phyloP scores from a whole-genome alignment of 2,329 filamentous ascomycete species.

The Cordyceps javanica region DNA sequence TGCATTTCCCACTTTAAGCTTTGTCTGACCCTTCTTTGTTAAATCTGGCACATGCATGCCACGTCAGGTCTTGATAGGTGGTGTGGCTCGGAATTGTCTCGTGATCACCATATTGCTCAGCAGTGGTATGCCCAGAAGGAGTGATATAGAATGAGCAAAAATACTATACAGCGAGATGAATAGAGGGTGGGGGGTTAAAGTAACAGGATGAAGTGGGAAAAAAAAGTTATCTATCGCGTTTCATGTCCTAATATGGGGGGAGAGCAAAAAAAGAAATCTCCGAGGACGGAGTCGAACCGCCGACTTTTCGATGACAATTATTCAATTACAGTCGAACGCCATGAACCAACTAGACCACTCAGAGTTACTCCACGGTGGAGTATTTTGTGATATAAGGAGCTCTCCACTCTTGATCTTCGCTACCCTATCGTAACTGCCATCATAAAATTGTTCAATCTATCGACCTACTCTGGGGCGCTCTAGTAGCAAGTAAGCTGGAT shows the following conservation, averaged over 20 bases:
- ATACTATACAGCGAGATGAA: too few relatives aligned
- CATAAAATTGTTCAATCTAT: neutral
- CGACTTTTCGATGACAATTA: constrained; percentile 22
- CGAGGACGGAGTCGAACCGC: constrained; percentile 25
- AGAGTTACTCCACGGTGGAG: constrained; percentile 12
- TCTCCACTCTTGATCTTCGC: neutral
- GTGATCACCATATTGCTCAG: neutral
- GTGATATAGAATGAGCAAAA: too few relatives aligned
- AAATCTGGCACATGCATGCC: neutral
- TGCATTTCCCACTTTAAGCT: neutral
- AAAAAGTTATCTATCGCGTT: neutral
- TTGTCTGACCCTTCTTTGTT: neutral
- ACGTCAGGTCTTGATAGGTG: neutral
- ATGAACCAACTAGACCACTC: constrained; percentile 26
- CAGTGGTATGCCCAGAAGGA: too few relatives aligned
- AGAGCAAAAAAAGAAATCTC: constrained; percentile 20
- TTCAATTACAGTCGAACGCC: constrained; percentile 24
- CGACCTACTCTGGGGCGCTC: neutral
- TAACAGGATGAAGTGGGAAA: neutral
- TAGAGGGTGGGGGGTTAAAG: too few relatives aligned
- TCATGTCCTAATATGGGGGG: too few relatives aligned
- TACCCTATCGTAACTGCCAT: neutral
- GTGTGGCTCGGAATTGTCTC: neutral
- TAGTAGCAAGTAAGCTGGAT: too few relatives aligned
- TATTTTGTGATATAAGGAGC: neutral